Evolutionary conservation across 2,329 filamentous ascomycete species (phyloP), one percentile per base, ranked within the genome.

Genomic region (Neofusicoccum cordaticola): DNA sequence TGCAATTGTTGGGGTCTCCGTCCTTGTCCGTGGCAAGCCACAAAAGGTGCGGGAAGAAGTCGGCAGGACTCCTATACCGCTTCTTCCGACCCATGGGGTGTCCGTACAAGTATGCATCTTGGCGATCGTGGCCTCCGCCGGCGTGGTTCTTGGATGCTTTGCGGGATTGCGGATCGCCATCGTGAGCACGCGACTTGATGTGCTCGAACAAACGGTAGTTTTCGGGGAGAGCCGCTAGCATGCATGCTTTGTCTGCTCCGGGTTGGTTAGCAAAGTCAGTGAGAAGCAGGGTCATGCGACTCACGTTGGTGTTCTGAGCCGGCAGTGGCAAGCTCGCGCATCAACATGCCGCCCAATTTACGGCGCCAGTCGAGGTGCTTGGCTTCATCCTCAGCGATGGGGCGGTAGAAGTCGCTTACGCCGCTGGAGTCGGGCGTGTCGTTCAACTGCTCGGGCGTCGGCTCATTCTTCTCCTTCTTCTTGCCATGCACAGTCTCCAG

Each of bases 31-130:
- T 83, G 52, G 75, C 77, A 1, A 88, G 80, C 84, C 85, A 86
- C 1, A 86, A 72, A 2, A 87, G 74, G 71, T 88, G 85, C 2
- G 83, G 84, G 66, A 86, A 85, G 76, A 87, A 87, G 67, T 87
- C 85, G 60, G 80, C 80, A 0, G 85, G 84, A 69, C 84, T 87
- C 63, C 85, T 75, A 71, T 82, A 88, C 56, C 84, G 80, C 74
- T 86, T 86, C 72, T 81, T 83, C 17, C 82, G 78, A 15, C 85
- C 85, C 51, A 80, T 75, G 2, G 85, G 85, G 70, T 87, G 84
- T 19, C 85, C 85, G 71, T 87, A 87, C 5, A 88, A 78, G 68
- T 87, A 87, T 37, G 84, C 84, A 70, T 88, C 85, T 68, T 85
- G 83, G 63, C 85, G 76, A 70, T 85, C 83, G 66, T 82, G 83